Evolutionary conservation across 1,139 yeast species (phyloP).

Genomic region (Candida sojae): DNA sequence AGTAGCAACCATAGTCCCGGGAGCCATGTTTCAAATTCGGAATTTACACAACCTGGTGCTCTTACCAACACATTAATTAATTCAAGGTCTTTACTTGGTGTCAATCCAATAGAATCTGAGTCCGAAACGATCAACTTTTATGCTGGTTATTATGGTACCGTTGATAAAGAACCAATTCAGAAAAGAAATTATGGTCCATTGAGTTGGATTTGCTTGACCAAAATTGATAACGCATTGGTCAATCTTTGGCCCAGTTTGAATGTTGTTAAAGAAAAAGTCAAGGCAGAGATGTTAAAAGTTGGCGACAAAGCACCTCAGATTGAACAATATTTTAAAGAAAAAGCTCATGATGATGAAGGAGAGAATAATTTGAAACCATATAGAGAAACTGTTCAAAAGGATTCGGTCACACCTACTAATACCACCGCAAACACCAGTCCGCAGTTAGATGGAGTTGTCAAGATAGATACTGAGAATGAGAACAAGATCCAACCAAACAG

Average conservation of each 20-base stretch:
- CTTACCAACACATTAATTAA: conserved; percentile 6
- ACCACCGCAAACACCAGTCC: neutral
- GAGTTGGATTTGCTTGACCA: conserved; percentile 34
- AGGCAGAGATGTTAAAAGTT: conserved; percentile 4
- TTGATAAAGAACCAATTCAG: conserved; percentile 24
- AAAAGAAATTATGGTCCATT: conserved; percentile 35
- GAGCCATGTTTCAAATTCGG: neutral
- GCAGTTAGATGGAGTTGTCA: neutral
- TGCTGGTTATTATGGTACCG: conserved; percentile 30
- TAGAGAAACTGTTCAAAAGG: conserved; percentile 14
- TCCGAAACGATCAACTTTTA: conserved; percentile 34
- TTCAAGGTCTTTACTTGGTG: conserved; percentile 10
- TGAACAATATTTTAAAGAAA: conserved; percentile 14
- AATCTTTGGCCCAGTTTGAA: conserved; percentile 17
- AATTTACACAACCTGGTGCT: conserved; percentile 1
- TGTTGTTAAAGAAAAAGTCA: conserved; percentile 9
- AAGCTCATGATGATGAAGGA: conserved; percentile 21
- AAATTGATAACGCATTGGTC: conserved; percentile 24
- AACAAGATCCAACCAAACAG: neutral
- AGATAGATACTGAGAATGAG: neutral
- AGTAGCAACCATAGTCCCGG: conserved; percentile 1
- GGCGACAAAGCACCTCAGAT: conserved; percentile 7
- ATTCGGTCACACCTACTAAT: conserved; percentile 2
- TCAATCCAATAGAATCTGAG: conserved; percentile 14
- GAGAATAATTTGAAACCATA: conserved; percentile 22